Percentiles rank a stretch among this genome's conserved stretches.
Evolutionary conservation across 2,329 filamentous ascomycete genomes (phyloP).

Genomic region (Graphilbum sp.): DNA sequence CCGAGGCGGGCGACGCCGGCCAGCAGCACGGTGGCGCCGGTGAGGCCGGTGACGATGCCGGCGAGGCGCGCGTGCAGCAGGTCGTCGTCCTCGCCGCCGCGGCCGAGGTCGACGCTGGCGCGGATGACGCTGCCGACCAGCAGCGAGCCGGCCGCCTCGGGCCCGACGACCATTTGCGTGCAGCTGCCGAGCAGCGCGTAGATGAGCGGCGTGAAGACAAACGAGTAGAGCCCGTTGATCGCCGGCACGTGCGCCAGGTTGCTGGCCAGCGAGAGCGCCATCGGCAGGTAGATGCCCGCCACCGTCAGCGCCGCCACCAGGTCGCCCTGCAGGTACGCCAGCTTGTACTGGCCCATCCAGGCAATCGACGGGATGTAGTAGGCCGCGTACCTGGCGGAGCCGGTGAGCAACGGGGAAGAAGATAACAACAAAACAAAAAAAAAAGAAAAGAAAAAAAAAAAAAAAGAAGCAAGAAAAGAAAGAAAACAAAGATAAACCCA

Average conservation of each 20-base stretch:
- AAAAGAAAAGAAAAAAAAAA: not conserved
- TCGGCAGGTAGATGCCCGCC: slow-evolving; percentile 95
- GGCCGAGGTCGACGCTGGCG: slow-evolving; percentile 53
- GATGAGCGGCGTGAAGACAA: slow-evolving; percentile 80
- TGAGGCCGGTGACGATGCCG: slow-evolving; percentile 74
- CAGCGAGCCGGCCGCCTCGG: slow-evolving; percentile 84
- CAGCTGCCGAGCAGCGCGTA: slow-evolving; percentile 87
- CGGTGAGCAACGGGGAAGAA: not conserved
- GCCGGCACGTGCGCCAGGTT: slow-evolving; percentile 88
- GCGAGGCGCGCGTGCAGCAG: slow-evolving; percentile 64
- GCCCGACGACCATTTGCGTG: slow-evolving; percentile 84
- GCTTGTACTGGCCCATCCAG: slow-evolving; percentile 79
- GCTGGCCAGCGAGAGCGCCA: slow-evolving; percentile 83
- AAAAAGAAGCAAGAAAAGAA: not conserved
- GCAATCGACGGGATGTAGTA: slow-evolving; percentile 88
- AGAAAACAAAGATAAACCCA: slow-evolving; percentile 21
- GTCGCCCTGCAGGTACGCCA: slow-evolving; percentile 71
- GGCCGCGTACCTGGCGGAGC: slow-evolving; percentile 52
- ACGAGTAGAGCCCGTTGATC: slow-evolving; percentile 86
- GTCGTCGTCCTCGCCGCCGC: slow-evolving; percentile 46
- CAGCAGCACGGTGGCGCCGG: slow-evolving; percentile 75
- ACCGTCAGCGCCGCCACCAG: slow-evolving; percentile 82
- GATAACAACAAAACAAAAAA: not conserved
- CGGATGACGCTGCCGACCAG: slow-evolving; percentile 79
- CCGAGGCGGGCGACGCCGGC: slow-evolving; percentile 75